Base-by-base conservation (phyloP, 805 yeast species). In the Ogataea nitratoaversa region DNA sequence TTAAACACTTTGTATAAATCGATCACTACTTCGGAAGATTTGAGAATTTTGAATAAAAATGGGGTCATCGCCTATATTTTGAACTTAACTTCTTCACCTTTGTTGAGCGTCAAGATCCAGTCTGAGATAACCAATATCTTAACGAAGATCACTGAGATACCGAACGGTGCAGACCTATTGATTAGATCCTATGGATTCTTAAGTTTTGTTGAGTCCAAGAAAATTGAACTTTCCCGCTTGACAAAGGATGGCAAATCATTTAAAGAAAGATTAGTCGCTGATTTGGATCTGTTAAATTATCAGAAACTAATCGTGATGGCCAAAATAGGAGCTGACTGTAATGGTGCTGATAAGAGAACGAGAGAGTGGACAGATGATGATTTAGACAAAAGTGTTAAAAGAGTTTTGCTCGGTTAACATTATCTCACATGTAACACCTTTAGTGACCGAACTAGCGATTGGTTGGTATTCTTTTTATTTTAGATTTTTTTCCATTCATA, bases 1-100 rank as follows among this genome's bases (percentile, higher is more conserved):
- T 53, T 87, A 32, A 68, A 66, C 5, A 63, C 64, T 12, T 53
- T 87, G 28, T 60, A 62, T 4, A 44, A 54, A 12, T 80, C 84
- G n/a, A 57, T 74, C 2, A 71, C 67, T 11, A 65, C 67, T 12
- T 57, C 59, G 8, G 50, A 54, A 7, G 95, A 88, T 54, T 67
- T 85, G 37, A 62, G 68, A 19, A 55, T 78, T 1, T 57, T 85
- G 40, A 68, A 72, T 43, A 66, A 63, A 36, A 71, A 66, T 40
- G 81, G 79, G 6, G 70, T 83, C 2, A 59, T 87, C 40, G 96
- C 88, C 48, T 79, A 88, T 80, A 46, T 76, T 2, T 49, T 83
- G 53, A 78, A 79, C 43, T 60, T 83, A 40, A 47, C 65, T 28
- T 70, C 70, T 44, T 70, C 81, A 6, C 80, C 83, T 25, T 78